Percentiles rank a stretch among this genome's conserved stretches.
phyloP scores from a whole-genome alignment of 2,329 filamentous ascomycete species.

The Trichoderma asperellum region DNA sequence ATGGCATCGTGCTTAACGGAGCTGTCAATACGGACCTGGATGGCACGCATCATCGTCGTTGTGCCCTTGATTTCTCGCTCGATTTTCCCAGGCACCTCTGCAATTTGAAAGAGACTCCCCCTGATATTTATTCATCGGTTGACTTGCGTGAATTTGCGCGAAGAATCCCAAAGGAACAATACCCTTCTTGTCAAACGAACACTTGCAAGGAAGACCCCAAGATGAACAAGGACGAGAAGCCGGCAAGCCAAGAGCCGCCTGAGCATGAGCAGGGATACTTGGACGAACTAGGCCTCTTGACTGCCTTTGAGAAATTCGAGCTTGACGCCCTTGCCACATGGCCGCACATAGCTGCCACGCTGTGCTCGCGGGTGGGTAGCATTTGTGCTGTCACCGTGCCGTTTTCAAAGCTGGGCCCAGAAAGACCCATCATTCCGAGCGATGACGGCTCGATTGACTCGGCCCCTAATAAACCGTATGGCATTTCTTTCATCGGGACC shows the following conservation, averaged over 20 bases:
- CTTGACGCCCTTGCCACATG: slow-evolving; percentile 67
- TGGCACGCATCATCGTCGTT: slow-evolving; percentile 36
- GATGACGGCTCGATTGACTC: slow-evolving; percentile 51
- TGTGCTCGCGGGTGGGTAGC: slow-evolving; percentile 58
- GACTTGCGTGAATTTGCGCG: slow-evolving; percentile 62
- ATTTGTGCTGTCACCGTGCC: slow-evolving; percentile 66
- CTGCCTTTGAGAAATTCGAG: slow-evolving; percentile 57
- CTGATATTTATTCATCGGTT: slow-evolving; percentile 54
- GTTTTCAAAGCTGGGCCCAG: slow-evolving; percentile 58
- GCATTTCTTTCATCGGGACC: slow-evolving; percentile 64
- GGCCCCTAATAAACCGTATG: slow-evolving; percentile 62
- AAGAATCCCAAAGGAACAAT: slow-evolving; percentile 55
- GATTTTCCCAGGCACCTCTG: slow-evolving; percentile 60
- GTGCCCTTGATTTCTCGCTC: slow-evolving; percentile 58
- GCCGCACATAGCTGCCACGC: slow-evolving; percentile 50
- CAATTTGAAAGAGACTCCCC: slow-evolving; percentile 60
- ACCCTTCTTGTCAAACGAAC: slow-evolving; percentile 59
- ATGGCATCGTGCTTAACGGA: slow-evolving; percentile 54
- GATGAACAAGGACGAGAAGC: slow-evolving; percentile 53
- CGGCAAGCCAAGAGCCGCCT: slow-evolving; percentile 35
- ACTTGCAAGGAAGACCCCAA: slow-evolving; percentile 59
- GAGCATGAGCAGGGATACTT: slow-evolving; percentile 43
- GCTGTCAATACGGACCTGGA: not conserved
- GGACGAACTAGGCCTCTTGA: slow-evolving; percentile 62
- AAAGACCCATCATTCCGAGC: slow-evolving; percentile 49